A percentile compares a stretch with the other conserved stretches of the same genome.
These are phyloP conservation scores for Artemisia argyi DNA, from an alignment of 129 eudicot species.

Conservation along the genomic window DNA sequence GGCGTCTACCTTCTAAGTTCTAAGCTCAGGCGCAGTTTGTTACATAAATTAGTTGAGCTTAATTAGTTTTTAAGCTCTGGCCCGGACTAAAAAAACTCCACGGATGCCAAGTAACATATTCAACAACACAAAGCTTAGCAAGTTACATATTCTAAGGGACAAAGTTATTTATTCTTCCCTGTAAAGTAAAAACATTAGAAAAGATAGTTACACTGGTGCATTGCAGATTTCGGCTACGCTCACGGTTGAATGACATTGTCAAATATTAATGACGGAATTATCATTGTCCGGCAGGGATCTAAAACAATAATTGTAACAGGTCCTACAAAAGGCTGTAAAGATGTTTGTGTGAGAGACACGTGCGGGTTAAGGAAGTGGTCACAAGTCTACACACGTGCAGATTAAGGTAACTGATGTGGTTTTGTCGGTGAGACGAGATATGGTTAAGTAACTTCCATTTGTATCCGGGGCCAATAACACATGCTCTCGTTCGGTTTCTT, in stretches of 20 bases:
- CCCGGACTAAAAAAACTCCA: too few species aligned
- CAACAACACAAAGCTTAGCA: too few species aligned
- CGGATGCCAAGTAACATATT: too few species aligned
- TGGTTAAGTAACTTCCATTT: not conserved
- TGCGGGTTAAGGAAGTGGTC: slow-evolving; percentile 22
- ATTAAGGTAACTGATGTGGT: slow-evolving; percentile 14
- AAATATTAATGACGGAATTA: not conserved
- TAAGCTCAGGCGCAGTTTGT: too few species aligned
- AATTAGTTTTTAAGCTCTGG: too few species aligned
- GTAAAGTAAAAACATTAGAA: too few species aligned
- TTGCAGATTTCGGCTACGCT: not conserved
- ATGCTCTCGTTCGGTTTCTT: not conserved
- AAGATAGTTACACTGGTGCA: not conserved
- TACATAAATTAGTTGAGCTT: too few species aligned
- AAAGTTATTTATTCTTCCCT: too few species aligned
- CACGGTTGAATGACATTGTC: not conserved
- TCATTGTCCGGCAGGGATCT: not conserved
- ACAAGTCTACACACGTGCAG: slow-evolving; percentile 28
- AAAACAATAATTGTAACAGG: slow-evolving; percentile 10
- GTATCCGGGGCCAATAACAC: not conserved
- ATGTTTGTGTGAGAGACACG: slow-evolving; percentile 6
- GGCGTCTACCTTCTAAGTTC: too few species aligned
- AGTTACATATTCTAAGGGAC: too few species aligned
- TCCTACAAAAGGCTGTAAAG: slow-evolving; percentile 11
- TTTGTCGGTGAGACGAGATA: not conserved